Percentiles rank a stretch among this genome's conserved stretches.
Conservation (phyloP, 1,284 basidiomycete genomes). For the Pholiota adiposa region DNA sequence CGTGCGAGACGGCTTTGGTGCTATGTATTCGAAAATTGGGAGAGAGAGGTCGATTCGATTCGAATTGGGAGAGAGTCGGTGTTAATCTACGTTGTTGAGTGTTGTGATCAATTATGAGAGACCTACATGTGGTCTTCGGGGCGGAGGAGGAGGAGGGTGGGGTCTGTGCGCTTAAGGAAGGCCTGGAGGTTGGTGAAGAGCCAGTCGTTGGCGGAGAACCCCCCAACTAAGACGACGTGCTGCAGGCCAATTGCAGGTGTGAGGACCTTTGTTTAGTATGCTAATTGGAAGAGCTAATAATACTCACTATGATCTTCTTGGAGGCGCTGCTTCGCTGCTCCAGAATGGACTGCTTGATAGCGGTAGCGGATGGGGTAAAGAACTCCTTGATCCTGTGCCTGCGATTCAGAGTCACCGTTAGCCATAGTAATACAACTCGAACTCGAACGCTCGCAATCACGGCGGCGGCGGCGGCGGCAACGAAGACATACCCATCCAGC, state of each 20-base stretch:
- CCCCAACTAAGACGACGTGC: conserved; percentile 38
- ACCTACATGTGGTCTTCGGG: conserved; percentile 46
- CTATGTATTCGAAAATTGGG: too few relatives aligned
- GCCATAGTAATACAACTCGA: too few relatives aligned
- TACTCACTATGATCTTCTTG: conserved; percentile 20
- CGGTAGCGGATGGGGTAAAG: conserved; percentile 42
- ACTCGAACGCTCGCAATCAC: too few relatives aligned
- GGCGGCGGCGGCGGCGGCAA: too few relatives aligned
- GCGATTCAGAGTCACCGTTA: background rate
- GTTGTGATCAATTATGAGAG: too few relatives aligned
- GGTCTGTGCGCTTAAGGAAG: background rate
- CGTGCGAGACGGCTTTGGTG: conserved; percentile 28
- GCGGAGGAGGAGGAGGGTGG: conserved; percentile 18
- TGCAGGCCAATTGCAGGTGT: conserved; percentile 25
- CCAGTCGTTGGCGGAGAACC: conserved; percentile 22
- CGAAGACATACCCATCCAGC: conserved; percentile 40
- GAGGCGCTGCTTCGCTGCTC: conserved; percentile 18
- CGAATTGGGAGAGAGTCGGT: too few relatives aligned
- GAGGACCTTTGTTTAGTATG: background rate
- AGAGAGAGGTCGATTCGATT: too few relatives aligned
- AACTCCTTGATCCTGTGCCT: conserved; percentile 39
- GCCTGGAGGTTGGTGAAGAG: conserved; percentile 1
- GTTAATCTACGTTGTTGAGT: too few relatives aligned
- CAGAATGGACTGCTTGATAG: conserved; percentile 35
- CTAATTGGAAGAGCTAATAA: background rate